Conservation (phyloP, 208 protist species). For the Crithidia sp. region DNA sequence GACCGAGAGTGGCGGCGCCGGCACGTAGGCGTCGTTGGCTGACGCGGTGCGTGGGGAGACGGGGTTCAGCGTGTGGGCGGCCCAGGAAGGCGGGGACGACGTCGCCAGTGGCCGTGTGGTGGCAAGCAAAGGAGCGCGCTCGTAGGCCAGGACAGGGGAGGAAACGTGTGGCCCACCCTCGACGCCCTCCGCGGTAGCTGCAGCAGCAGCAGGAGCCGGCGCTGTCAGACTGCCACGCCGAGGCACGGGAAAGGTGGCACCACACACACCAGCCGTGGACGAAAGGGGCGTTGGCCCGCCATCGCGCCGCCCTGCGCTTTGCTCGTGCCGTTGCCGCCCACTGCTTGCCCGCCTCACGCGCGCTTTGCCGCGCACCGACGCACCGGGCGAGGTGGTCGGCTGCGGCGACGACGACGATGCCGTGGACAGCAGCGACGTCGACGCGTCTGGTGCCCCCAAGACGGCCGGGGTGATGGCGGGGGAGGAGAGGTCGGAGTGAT, state of each 20-base stretch:
- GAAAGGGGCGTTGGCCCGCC: too few species aligned
- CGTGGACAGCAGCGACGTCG: neutral
- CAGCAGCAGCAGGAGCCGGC: too few species aligned
- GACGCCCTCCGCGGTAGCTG: too few species aligned
- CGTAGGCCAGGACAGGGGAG: constrained; percentile 26
- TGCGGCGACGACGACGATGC: neutral
- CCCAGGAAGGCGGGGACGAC: neutral
- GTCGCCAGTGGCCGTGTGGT: neutral
- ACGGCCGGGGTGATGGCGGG: neutral
- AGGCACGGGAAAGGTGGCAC: too few species aligned
- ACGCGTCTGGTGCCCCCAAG: neutral
- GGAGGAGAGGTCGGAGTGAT: constrained; percentile 18
- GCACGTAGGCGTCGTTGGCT: constrained; percentile 2
- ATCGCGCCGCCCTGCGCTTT: too few species aligned
- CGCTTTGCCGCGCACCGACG: neutral
- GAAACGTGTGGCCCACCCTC: neutral
- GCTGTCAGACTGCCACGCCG: too few species aligned
- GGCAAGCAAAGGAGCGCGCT: neutral
- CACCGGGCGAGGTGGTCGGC: too few species aligned
- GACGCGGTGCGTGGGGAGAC: neutral
- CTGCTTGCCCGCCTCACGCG: too few species aligned
- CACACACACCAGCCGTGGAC: too few species aligned
- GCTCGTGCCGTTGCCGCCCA: too few species aligned
- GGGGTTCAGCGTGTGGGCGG: neutral
- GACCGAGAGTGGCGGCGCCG: constrained; percentile 12